phyloP scores from a whole-genome alignment of 2,329 filamentous ascomycete genomes.

The Magnaporthales sp. region DNA sequence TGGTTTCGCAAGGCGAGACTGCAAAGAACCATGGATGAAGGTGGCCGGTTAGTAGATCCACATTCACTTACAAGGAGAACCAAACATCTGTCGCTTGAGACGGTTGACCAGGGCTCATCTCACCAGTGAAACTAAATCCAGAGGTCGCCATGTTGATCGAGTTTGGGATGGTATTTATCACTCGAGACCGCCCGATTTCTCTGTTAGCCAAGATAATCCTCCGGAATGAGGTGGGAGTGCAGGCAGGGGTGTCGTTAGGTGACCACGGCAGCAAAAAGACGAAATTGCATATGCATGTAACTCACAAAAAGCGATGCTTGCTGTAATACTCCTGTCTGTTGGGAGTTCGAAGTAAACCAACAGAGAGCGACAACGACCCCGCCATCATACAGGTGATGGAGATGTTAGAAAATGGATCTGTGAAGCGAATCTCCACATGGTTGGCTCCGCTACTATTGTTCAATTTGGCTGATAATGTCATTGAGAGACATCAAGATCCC shows the following conservation, averaged over 20 bases:
- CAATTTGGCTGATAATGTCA: not conserved
- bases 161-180: not conserved
- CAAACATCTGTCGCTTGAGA: too few relatives aligned
- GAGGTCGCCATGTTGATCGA: not conserved
- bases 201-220: not conserved
- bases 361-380: not conserved
- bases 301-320: not conserved
- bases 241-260: not conserved
- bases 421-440: not conserved
- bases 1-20: slow-evolving; percentile 19
- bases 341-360: not conserved
- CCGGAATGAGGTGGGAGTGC: not conserved
- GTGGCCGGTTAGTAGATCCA: not conserved
- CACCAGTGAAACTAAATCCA: not conserved
- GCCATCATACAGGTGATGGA: not conserved
- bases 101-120: slow-evolving; percentile 18
- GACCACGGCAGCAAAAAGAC: not conserved
- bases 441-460: not conserved
- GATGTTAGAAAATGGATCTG: not conserved
- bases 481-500: too few relatives aligned
- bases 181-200: not conserved
- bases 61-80: too few relatives aligned
- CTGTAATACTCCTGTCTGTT: not conserved
- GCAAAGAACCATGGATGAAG: slow-evolving; percentile 26
- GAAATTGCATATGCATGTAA: not conserved